Conservation (phyloP, 1,284 basidiomycete genomes). For the Microbotryomycetes sp. region DNA sequence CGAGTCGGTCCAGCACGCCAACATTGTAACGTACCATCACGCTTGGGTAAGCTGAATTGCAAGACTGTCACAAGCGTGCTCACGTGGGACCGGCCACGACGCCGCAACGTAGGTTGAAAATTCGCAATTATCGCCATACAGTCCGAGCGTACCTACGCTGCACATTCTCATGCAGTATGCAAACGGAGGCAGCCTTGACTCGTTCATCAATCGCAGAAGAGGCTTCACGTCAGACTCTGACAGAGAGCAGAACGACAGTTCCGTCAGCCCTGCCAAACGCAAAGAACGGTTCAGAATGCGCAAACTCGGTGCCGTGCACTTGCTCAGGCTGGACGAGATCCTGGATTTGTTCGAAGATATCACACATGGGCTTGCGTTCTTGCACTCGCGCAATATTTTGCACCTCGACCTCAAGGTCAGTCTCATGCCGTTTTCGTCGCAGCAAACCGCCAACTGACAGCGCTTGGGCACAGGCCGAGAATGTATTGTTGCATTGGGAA, state of each 20-base stretch:
- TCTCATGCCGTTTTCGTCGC: neutral
- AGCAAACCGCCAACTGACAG: neutral
- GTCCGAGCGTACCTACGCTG: slow-evolving; percentile 29
- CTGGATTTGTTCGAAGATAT: slow-evolving; percentile 28
- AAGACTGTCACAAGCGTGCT: neutral
- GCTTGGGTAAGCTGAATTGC: slow-evolving; percentile 12
- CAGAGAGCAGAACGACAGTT: neutral
- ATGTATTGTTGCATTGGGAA: slow-evolving; percentile 35
- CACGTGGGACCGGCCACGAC: neutral
- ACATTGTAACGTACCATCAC: slow-evolving; percentile 35
- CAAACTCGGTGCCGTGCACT: slow-evolving; percentile 22
- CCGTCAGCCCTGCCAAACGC: neutral
- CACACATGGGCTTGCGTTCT: slow-evolving; percentile 26
- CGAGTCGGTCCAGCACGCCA: slow-evolving; percentile 32
- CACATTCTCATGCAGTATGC: slow-evolving; percentile 36
- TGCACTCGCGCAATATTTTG: slow-evolving; percentile 33
- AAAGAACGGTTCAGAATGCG: neutral
- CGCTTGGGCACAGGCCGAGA: slow-evolving; percentile 30
- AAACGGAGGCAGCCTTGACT: slow-evolving; percentile 26
- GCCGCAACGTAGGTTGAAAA: slow-evolving; percentile 24
- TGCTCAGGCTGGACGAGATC: slow-evolving; percentile 33
- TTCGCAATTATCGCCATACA: slow-evolving; percentile 7
- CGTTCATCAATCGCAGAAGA: slow-evolving; percentile 8
- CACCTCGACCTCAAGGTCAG: slow-evolving; percentile 36
- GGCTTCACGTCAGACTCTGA: neutral